Conservation (phyloP, 148 eudicot species). For the Camellia granthamiana region DNA sequence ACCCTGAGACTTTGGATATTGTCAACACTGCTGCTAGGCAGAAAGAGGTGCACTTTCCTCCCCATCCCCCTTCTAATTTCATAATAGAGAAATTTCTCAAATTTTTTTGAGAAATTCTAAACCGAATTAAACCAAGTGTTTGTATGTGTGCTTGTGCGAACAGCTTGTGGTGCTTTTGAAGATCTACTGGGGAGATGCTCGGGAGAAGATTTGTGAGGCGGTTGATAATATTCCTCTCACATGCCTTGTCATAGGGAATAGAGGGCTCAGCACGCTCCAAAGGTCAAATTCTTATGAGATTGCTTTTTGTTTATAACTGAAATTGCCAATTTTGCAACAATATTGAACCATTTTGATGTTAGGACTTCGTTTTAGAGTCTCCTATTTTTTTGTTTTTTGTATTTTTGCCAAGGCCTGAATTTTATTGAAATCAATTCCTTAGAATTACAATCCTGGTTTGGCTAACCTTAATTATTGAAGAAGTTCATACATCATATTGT, state of each 20-base stretch:
- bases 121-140: not conserved
- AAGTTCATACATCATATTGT: not conserved
- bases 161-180: conserved; percentile 68
- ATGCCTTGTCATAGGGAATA: conserved; percentile 74
- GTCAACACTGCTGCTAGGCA: conserved; percentile 40
- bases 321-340: too few species aligned
- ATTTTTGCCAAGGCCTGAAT: not conserved
- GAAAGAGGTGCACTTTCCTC: conserved; percentile 17
- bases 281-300: conserved; percentile 43
- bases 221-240: conserved; percentile 63
- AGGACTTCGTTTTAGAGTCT: too few species aligned
- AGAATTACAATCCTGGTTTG: not conserved
- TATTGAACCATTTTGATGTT: not conserved
- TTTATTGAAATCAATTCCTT: not conserved
- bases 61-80: not conserved
- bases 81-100: not conserved
- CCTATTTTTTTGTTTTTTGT: too few species aligned
- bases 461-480: not conserved
- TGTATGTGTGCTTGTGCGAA: not conserved
- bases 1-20: conserved; percentile 55
- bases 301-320: not conserved
- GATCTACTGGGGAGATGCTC: conserved; percentile 92
- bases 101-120: not conserved
- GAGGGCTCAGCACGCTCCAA: conserved; percentile 80
- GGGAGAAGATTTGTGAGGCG: conserved; percentile 79